Base-by-base conservation (phyloP, 2,329 filamentous ascomycete species). In the Emericellopsis cladophorae region DNA sequence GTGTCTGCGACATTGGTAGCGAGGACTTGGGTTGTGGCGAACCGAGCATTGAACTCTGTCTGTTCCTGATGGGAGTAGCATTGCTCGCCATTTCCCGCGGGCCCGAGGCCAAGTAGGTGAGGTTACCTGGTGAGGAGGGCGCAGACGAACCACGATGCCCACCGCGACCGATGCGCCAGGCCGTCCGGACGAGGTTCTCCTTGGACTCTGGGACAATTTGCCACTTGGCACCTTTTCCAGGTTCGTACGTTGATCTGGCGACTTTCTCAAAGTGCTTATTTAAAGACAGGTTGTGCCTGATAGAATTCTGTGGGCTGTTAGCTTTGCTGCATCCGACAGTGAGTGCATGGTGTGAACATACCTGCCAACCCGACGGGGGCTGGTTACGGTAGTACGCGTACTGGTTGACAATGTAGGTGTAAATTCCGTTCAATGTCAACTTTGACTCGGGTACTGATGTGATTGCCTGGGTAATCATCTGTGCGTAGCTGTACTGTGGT, bases 191-290 rank as follows among this genome's bases (percentile, higher is more conserved):
- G 68, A 95, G 94, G 40, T 95, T 90, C 15, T 95, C 86, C 38
- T 83, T 79, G 48, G 81, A 75, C 47, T 93, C 85, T 2, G 84
- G 74, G 4, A 86, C 79, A 54, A 98, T 89, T 60, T 90, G 86
- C 92, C 92, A 98, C 58, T 96, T 96, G 88, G 95, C 96, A 23
- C 92, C 92, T 59, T 98, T 98, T 11, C 92, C 92, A 18, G 92
- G 92, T 57, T 98, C 92, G 51, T 96, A 87, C 0, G 88, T 95
- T 14, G 85, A 81, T 37, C 92, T 81, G 4, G 92, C 84, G 8
- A 95, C 84, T 60, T 98, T 98, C 51, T 88, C 81, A 54, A 98
- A 98, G 0, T 83, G 79, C 57, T 95, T 95, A 60, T 94, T 96
- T 34, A 98, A 65, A 1, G 92, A 96, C 12, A 98, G 63, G 51